Base-by-base conservation (phyloP, 176 grass and related monocot genomes). In the Phoenix roebelenii region DNA sequence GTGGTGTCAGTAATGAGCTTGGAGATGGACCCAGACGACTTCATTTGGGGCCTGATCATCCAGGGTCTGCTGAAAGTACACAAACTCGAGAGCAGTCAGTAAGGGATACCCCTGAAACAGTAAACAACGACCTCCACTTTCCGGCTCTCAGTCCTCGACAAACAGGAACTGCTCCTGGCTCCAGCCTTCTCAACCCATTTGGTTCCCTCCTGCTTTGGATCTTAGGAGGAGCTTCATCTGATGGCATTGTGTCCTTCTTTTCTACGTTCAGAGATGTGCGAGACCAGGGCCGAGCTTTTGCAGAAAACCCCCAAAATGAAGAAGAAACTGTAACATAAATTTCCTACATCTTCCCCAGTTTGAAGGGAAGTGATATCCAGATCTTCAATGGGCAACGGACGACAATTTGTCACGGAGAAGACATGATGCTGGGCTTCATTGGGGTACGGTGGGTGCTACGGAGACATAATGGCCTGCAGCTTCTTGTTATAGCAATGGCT, bases 211-310 rank as follows among this genome's bases (percentile, higher is more conserved):
- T 98, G 57, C 76, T 98, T 57, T 88, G 87, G 80, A 65, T 98
- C 65, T 55, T 98, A 62, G 93, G 84, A 12, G 81, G 93, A 7
- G 70, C 76, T 24, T 78, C 87, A 49, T 98, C 93, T 7, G 93
- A 98, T 59, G 84, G 93, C 60, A 85, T 98, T 73, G 76, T 98
- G 55, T 92, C 87, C 18, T 98, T 92, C 59, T 92, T 92, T 67
- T 92, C 87, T 17, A 83, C 80, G 72, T 92, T 88, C 52, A 98
- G 93, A 83, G 87, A 92, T 78, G 72, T 83, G 49, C 57, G 76
- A 26, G 84, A 92, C 58, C 87, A 98, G 68, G 78, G 76, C n/a
- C 80, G 85, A 61, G 83, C 77, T 63, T 80, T 64, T 52, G 19
- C 66, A 0, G 89, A 76, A 23, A 79, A 66, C 23, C 76, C 80